These are phyloP conservation scores for Mucor racemosus DNA, from an alignment of 371 early-diverging fungal genomes.

Conservation along the genomic window DNA sequence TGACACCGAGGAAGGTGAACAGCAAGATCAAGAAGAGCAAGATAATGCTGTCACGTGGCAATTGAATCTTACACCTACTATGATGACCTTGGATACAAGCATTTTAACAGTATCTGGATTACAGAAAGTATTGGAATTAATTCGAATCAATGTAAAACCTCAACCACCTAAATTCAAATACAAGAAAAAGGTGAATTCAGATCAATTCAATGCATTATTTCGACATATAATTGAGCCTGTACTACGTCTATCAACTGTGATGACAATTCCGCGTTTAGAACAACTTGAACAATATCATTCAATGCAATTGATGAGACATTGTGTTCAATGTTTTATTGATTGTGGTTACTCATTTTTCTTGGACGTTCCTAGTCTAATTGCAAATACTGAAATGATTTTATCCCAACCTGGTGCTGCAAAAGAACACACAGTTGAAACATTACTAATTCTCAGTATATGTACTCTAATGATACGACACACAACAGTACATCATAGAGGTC, in stretches of 20 bases:
- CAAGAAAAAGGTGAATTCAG: slow-evolving; percentile 15
- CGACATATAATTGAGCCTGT: slow-evolving; percentile 31
- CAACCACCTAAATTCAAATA: slow-evolving; percentile 26
- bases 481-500: slow-evolving; percentile 31
- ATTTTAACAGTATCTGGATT: slow-evolving; percentile 51
- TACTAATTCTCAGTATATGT: slow-evolving; percentile 46
- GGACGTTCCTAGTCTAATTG: slow-evolving; percentile 36
- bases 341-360: slow-evolving; percentile 48
- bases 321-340: slow-evolving; percentile 44
- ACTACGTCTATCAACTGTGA: slow-evolving; percentile 21
- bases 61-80: slow-evolving; percentile 43
- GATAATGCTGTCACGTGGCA: slow-evolving; percentile 45
- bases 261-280: slow-evolving; percentile 18
- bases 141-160: slow-evolving; percentile 47
- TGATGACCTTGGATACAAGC: slow-evolving; percentile 53
- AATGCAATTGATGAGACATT: slow-evolving; percentile 47
- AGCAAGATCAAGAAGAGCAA: slow-evolving; percentile 4
- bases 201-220: slow-evolving; percentile 25
- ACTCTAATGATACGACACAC: slow-evolving; percentile 48
- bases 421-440: slow-evolving; percentile 34
- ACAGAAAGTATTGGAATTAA: slow-evolving; percentile 50
- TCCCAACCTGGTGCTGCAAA: slow-evolving; percentile 36
- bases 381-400: slow-evolving; percentile 41
- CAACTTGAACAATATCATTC: slow-evolving; percentile 39
- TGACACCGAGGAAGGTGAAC: slow-evolving; percentile 24